Evolutionary conservation across 192 early-diverging fungal genomes (phyloP), one percentile per base, ranked within the genome.

Genomic region (Backusella mclennaniae): DNA sequence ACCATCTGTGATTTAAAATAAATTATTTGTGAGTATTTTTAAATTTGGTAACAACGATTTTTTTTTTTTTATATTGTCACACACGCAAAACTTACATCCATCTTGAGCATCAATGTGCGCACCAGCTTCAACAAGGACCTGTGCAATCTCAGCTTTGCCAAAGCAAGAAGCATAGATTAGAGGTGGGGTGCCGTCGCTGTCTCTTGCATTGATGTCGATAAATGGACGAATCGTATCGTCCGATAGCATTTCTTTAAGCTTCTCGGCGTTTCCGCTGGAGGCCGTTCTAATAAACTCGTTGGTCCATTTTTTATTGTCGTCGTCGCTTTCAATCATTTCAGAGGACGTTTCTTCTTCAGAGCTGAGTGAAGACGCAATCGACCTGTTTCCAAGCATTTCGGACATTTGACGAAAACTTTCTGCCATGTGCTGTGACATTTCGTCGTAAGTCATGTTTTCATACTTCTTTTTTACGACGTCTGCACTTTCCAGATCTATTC

Each of bases 111-210:
- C 87, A 35, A 94, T 89, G 56, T 86, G 81, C 5, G 93, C 94
- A 56, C 95, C 94, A 66, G 89, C 86, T 71, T 86, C 85, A 14
- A 98, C 75, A 35, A 98, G 85, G 67, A 92, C 79, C 74, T 85
- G 84, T 9, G 87, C 91, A 82, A 96, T 88, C 53, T 92, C 87
- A 14, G 85, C 76, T 73, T 95, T 91, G 33, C 94, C 95, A 89
- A 97, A 96, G 71, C 95, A 95, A 26, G 93, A 88, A 4, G 96
- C 93, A 76, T 95, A 96, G 69, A 95, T 94, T 38, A 98, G 87
- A 17, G 94, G 92, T 11, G 93, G 95, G 38, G 90, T 93, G 35
- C 95, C 96, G 72, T 95, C 93, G 66, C 92, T 92, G 81, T 98
- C 97, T 67, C 89, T 89, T 15, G 86, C 89, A 81, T 98, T 88